Evolutionary conservation across 2,329 filamentous ascomycete genomes (phyloP).

Genomic region (Sporothrix schenckii): DNA sequence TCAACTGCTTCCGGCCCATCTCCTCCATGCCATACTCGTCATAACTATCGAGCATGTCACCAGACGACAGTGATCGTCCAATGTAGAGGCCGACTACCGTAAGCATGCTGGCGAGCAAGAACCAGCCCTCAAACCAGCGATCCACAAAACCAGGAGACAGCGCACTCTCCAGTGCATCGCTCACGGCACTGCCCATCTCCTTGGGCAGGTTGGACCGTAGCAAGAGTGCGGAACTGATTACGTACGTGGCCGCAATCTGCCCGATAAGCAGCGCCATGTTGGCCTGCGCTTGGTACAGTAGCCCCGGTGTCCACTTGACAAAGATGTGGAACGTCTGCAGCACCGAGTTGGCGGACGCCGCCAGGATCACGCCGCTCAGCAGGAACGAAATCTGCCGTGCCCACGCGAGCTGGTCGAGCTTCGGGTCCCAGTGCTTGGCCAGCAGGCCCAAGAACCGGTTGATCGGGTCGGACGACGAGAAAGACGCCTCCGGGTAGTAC

Average conservation of each 20-base stretch:
- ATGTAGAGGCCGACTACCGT: slow-evolving; percentile 75
- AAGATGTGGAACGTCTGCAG: slow-evolving; percentile 85
- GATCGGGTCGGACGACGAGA: slow-evolving; percentile 77
- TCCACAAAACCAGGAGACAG: slow-evolving; percentile 74
- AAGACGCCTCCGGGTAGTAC: slow-evolving; percentile 53
- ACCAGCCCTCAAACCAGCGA: slow-evolving; percentile 87
- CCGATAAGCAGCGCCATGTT: slow-evolving; percentile 78
- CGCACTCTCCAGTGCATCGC: slow-evolving; percentile 75
- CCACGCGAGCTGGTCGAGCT: slow-evolving; percentile 80
- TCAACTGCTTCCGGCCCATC: slow-evolving; percentile 70
- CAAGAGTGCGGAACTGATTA: slow-evolving; percentile 77
- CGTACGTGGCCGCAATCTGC: slow-evolving; percentile 82
- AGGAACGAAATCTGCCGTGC: slow-evolving; percentile 83
- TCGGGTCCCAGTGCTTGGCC: slow-evolving; percentile 80
- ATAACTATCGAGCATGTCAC: slow-evolving; percentile 46
- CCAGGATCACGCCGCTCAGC: slow-evolving; percentile 78
- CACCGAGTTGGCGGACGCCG: slow-evolving; percentile 78
- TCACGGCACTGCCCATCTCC: slow-evolving; percentile 76
- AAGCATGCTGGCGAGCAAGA: slow-evolving; percentile 66
- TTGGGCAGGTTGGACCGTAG: slow-evolving; percentile 76
- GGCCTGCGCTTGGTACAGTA: slow-evolving; percentile 74
- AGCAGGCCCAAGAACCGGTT: slow-evolving; percentile 79
- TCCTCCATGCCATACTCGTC: slow-evolving; percentile 69
- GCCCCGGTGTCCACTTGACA: slow-evolving; percentile 69
- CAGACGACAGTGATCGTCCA: slow-evolving; percentile 60